Conservation (phyloP, 192 early-diverging fungal genomes). For the Coemansia sp. region DNA sequence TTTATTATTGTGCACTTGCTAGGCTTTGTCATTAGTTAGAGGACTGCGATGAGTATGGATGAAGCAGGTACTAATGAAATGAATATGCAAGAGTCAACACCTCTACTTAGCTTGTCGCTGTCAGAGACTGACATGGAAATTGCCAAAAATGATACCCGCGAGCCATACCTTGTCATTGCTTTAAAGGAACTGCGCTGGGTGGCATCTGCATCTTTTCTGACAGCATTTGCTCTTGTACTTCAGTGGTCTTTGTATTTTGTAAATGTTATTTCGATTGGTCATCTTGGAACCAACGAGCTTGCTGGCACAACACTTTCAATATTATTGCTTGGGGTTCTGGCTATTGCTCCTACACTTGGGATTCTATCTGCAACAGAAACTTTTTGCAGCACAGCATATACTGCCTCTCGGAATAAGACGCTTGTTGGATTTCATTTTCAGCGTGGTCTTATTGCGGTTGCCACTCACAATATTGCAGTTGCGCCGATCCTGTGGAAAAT, state of each 20-base stretch:
- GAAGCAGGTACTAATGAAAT: not conserved
- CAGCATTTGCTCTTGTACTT: constrained; percentile 5
- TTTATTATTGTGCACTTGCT: not conserved
- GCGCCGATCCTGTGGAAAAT: constrained; percentile 65
- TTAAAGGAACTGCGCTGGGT: constrained; percentile 26
- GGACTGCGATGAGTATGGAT: not conserved
- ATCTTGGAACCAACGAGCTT: constrained; percentile 13
- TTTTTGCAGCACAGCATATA: constrained; percentile 3
- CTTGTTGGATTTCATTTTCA: constrained; percentile 19
- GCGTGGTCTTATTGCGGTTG: constrained; percentile 7
- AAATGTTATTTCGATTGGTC: not conserved
- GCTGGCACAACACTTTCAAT: constrained; percentile 12
- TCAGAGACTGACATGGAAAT: constrained; percentile 23
- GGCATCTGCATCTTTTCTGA: constrained; percentile 26
- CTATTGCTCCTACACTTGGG: constrained; percentile 1
- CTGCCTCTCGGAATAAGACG: constrained; percentile 10
- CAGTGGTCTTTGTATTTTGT: not conserved
- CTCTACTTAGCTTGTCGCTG: constrained; percentile 19
- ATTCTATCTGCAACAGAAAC: constrained; percentile 12
- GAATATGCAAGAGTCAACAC: constrained; percentile 13
- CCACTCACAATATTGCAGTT: constrained; percentile 57
- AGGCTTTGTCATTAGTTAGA: not conserved
- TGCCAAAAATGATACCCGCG: constrained; percentile 22
- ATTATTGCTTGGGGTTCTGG: not conserved
- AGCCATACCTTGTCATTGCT: constrained; percentile 20